Conservation (phyloP, 2,329 filamentous ascomycete genomes). For the Aspergillus viridinutans region DNA sequence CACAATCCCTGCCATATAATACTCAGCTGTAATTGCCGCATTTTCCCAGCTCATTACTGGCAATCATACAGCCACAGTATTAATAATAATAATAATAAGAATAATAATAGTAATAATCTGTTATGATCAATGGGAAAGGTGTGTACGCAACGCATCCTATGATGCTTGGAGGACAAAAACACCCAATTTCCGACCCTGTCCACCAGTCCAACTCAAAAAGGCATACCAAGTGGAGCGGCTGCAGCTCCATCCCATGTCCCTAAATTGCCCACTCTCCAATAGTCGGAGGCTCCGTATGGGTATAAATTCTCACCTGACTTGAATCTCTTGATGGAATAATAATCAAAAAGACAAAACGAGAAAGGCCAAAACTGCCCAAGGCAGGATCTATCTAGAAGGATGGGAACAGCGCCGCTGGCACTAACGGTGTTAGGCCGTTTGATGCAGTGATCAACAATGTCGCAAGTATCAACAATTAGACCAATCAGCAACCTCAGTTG, state of each 20-base stretch:
- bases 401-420: conserved; percentile 4
- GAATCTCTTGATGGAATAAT: not conserved
- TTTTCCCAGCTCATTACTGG: not conserved
- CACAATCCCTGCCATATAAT: not conserved
- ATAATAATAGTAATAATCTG: not conserved
- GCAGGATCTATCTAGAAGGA: conserved; percentile 4
- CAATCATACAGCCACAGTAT: not conserved
- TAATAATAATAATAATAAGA: not conserved
- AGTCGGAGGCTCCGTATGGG: not conserved
- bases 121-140: not conserved
- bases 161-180: not conserved
- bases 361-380: not conserved
- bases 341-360: not conserved
- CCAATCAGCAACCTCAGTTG: not conserved
- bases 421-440: not conserved
- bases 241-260: not conserved
- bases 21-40: not conserved
- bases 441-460: not conserved
- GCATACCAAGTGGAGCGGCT: conserved; percentile 1
- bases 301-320: not conserved
- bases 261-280: conserved; percentile 5
- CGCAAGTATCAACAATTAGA: not conserved
- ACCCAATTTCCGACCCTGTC: not conserved
- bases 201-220: conserved; percentile 13
- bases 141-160: not conserved